Evolutionary conservation across 768 basidiomycete species (phyloP), one percentile per base, ranked within the genome.

Genomic region (Dentipellis sp.): DNA sequence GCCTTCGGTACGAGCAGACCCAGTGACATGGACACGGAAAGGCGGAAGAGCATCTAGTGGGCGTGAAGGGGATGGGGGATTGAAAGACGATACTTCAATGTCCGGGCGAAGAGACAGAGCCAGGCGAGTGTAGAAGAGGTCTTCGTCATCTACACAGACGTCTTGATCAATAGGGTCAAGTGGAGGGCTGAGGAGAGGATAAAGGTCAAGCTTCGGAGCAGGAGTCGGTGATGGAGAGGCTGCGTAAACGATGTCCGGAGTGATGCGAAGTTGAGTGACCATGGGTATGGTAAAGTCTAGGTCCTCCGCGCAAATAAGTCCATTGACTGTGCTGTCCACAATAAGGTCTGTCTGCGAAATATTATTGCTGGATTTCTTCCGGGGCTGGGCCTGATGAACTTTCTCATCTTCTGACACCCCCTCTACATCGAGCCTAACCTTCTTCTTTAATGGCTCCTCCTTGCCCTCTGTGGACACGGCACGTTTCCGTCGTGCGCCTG

Each of bases 1-100:
- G 3, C 97, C 95, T 68, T 97, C 91, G 1, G 94, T 92, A 14
- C 95, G 83, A 16, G 93, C 92, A 35, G 90, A 88, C 21, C 94
- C 94, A 1, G 88, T 88, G 50, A 81, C 62, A 66, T 95, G 93
- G 53, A 82, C 83, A 38, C 87, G 84, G 70, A 83, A 81, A n/a
- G 80, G 72, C 7, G 73, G 70, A 6, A 77, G 74, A 1, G 73
- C 63, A 42, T 77, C 76, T 10, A 74, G 66, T 6, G 72, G 69
- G 48, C 70, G 65, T 14, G 50, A 55, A n/a, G 65, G 64, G 14
- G 69, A 63, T 21, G 66, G 64, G 5, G 53, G 51, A 4, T 65
- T 67, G 50, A 66, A 64, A 38, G 57, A 66, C 52, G 66, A 55
- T 45, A 42, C 62, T 53, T 59, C 67, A 52, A 52, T 46, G 40